Percentiles rank a stretch among this genome's conserved stretches.
Conservation (phyloP, 192 early-diverging fungal genomes). For the Jimgerdemannia lactiflua region DNA sequence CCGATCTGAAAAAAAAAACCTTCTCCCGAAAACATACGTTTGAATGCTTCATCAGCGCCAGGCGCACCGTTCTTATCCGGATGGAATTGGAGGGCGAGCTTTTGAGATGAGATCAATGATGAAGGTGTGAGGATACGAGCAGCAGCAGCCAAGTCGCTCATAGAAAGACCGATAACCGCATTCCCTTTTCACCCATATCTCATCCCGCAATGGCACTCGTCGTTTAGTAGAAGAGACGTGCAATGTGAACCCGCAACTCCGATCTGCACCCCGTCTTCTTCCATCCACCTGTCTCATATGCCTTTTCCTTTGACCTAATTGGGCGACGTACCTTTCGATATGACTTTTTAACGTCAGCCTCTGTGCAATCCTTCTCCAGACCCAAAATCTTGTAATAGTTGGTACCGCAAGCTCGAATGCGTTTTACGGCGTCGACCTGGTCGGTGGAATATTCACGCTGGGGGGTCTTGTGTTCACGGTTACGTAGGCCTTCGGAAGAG, state of each 20-base stretch:
- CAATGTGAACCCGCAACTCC: too few relatives aligned
- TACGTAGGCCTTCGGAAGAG: conserved; percentile 15
- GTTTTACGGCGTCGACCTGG: conserved; percentile 75
- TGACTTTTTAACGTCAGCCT: conserved; percentile 88
- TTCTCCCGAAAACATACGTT: conserved; percentile 49
- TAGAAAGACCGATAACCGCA: too few relatives aligned
- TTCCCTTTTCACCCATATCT: too few relatives aligned
- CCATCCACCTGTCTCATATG: too few relatives aligned
- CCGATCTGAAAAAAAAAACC: neutral
- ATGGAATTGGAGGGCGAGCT: conserved; percentile 91
- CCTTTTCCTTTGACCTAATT: neutral
- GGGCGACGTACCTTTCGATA: conserved; percentile 75
- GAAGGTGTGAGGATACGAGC: conserved; percentile 10
- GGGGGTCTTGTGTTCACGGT: conserved; percentile 29
- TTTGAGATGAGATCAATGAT: neutral
- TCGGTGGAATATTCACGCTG: conserved; percentile 70
- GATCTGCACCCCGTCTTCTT: too few relatives aligned
- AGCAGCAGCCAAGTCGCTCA: too few relatives aligned
- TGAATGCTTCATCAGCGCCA: conserved; percentile 96
- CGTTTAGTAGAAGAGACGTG: too few relatives aligned
- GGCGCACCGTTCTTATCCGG: conserved; percentile 96
- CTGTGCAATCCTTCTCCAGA: conserved; percentile 70
- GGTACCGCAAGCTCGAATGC: conserved; percentile 66
- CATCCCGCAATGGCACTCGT: too few relatives aligned
- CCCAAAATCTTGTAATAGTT: conserved; percentile 87